These are phyloP conservation scores for Cryptomeria japonica DNA, from an alignment of 75 land plant genomes.

Conservation along the genomic window DNA sequence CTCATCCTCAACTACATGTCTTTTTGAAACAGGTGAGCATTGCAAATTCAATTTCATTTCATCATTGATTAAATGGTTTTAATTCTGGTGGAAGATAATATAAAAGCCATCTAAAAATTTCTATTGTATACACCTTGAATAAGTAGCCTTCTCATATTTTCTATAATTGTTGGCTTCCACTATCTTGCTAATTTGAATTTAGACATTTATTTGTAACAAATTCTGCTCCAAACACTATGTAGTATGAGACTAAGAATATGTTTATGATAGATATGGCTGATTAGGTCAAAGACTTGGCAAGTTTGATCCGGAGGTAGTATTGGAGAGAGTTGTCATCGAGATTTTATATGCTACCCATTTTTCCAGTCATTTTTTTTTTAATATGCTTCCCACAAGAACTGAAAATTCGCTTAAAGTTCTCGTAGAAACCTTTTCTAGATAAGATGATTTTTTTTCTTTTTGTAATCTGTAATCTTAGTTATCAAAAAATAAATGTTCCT, in stretches of 20 bases:
- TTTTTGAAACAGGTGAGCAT: slow-evolving; percentile 81
- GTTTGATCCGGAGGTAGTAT: not conserved
- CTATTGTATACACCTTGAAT: not conserved
- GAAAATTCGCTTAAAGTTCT: not conserved
- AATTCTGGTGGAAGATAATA: not conserved
- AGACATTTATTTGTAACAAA: not conserved
- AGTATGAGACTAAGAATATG: not conserved
- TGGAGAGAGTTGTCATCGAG: not conserved
- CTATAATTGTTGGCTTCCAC: not conserved
- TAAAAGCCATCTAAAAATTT: not conserved
- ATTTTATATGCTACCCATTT: not conserved
- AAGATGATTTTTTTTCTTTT: not conserved
- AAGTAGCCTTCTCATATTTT: not conserved
- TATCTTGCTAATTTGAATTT: not conserved
- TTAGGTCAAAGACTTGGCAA: not conserved
- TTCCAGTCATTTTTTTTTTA: not conserved
- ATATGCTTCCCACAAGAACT: not conserved
- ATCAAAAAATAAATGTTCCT: not conserved
- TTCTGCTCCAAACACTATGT: not conserved
- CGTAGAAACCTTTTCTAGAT: not conserved
- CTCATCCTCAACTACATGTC: slow-evolving; percentile 96
- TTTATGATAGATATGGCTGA: not conserved
- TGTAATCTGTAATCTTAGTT: not conserved
- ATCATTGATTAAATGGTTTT: not conserved
- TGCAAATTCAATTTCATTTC: not conserved